Evolutionary conservation across 768 basidiomycete species (phyloP).

Genomic region (Cyclocybe cylindracea): DNA sequence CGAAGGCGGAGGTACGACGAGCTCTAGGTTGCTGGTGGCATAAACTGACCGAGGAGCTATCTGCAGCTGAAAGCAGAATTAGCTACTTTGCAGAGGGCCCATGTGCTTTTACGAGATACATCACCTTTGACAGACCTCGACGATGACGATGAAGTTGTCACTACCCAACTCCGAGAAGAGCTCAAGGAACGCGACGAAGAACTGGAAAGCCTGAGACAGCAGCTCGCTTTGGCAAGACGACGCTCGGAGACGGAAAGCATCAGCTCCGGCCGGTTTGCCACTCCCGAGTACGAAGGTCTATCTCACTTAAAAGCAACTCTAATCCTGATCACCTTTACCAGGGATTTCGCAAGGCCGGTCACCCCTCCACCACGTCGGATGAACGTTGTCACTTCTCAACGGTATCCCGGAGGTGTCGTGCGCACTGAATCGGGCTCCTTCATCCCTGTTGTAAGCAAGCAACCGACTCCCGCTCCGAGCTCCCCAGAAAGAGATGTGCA

Average conservation of each 20-base stretch:
- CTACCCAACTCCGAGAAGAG: constrained; percentile 1
- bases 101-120: constrained; percentile 23
- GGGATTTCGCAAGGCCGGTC: too few relatives aligned
- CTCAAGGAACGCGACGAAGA: constrained; percentile 6
- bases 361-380: too few relatives aligned
- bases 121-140: constrained; percentile 34
- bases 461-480: constrained; percentile 52
- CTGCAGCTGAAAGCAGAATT: constrained; percentile 7
- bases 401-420: neutral
- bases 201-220: constrained; percentile 5
- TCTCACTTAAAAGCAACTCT: too few relatives aligned
- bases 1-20: constrained; percentile 40
- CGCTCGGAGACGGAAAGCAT: neutral
- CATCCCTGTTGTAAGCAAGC: constrained; percentile 47
- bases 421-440: constrained; percentile 48
- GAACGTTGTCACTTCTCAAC: neutral
- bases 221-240: constrained; percentile 3
- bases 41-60: neutral
- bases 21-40: neutral
- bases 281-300: neutral
- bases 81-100: neutral
- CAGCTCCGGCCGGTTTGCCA: constrained; percentile 1
- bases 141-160: constrained; percentile 26
- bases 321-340: too few relatives aligned
- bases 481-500: constrained; percentile 6